Conservation (phyloP, 164 flowering plant genomes). For the Protea cynaroides region DNA sequence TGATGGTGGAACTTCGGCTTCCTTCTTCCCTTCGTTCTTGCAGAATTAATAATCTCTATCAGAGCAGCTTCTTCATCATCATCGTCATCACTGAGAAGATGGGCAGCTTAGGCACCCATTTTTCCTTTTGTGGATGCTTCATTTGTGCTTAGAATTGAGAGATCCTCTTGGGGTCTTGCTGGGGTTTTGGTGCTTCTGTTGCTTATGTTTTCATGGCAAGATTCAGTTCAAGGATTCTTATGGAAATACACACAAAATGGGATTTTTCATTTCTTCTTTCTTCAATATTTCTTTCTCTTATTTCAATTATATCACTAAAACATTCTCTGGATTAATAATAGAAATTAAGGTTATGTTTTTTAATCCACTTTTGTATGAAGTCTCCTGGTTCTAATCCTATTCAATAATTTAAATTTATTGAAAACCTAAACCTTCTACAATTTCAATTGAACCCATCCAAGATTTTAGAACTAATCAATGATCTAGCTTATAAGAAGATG, state of each 20-base stretch:
- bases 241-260: constrained; percentile 36
- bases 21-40: constrained; percentile 51
- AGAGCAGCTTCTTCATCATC: constrained; percentile 28
- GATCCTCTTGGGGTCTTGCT: constrained; percentile 63
- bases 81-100: constrained; percentile 6
- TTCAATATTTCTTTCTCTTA: too few species aligned
- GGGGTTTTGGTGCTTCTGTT: constrained; percentile 47
- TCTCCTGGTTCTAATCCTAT: too few species aligned
- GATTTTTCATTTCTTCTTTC: too few species aligned
- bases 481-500: too few species aligned
- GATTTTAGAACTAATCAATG: too few species aligned
- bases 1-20: constrained; percentile 34
- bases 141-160: constrained; percentile 41
- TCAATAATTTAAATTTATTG: too few species aligned
- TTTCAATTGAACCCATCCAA: too few species aligned
- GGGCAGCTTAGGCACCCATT: background rate
- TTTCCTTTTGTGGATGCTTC: constrained; percentile 44
- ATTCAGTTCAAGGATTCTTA: constrained; percentile 47
- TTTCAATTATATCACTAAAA: too few species aligned
- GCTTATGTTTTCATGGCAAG: constrained; percentile 57
- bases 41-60: constrained; percentile 57
- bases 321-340: too few species aligned
- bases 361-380: too few species aligned
- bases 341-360: too few species aligned
- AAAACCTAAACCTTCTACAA: too few species aligned